Evolutionary conservation across 2,329 filamentous ascomycete genomes (phyloP), one percentile per base, ranked within the genome.

Genomic region (Sarocladium kiliense): DNA sequence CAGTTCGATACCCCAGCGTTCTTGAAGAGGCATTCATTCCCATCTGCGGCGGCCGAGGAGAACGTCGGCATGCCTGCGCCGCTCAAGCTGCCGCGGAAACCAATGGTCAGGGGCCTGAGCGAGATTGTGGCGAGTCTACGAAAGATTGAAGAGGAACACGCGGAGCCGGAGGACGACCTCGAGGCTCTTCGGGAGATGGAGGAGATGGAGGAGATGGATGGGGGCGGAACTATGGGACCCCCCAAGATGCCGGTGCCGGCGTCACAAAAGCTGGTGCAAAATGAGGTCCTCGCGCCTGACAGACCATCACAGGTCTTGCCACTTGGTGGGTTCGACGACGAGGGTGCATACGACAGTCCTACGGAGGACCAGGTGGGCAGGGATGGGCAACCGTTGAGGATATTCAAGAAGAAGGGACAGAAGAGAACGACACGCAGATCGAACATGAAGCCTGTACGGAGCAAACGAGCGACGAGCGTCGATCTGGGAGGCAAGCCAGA

Each of bases 401-500:
- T 82, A 1, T 93, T 81, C 75, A 93, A 92, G 77, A 94, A 94
- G 79, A 89, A 89, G 74, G 89, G 88, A 0, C 81, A 89, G 66
- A 94, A 94, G 75, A 78, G 89, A 58, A 90, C 88, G 55, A 93
- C 89, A 2, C 77, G 85, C 58, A 75, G 78, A 49, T 77, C 81
- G 55, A 91, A 85, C 57, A 89, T 87, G 74, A 77, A 73, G 58
- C 82, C 82, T 2, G 77, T 71, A 1, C 12, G 36, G 30, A 65
- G 67, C 6, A 79, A 77, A 63, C 77, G 83, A 36, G 76, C 79
- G 21, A 59, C 67, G 16, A 51, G 47, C 19, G 47, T 51, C 3
- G 47, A 51, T n/a, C 30, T 51, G 11, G 47, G 47, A 4, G 47
- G 47, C 12, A 51, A 51, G 27, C 61, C 65, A 9, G 71, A 75